Evolutionary conservation across 768 basidiomycete genomes (phyloP).

Genomic region (Gelatoporia subvermispora): DNA sequence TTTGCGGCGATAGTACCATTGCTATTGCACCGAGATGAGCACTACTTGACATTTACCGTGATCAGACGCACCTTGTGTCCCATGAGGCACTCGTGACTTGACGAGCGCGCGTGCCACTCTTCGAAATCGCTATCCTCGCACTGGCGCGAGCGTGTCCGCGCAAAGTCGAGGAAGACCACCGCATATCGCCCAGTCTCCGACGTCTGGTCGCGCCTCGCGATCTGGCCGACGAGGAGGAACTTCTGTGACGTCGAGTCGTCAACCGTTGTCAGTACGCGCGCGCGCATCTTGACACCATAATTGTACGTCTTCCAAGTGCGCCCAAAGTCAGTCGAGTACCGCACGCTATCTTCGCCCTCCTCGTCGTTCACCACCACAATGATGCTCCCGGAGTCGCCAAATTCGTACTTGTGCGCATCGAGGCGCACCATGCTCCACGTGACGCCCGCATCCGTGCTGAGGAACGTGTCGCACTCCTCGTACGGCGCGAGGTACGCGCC

Average conservation of each 20-base stretch:
- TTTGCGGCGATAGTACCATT: constrained; percentile 92
- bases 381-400: constrained; percentile 86
- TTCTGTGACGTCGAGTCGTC: constrained; percentile 97
- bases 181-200: constrained; percentile 57
- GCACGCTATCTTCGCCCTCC: constrained; percentile 57
- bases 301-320: constrained; percentile 71
- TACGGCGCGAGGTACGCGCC: constrained; percentile 67
- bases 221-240: constrained; percentile 82
- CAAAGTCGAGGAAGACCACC: constrained; percentile 80
- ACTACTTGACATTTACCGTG: neutral
- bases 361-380: constrained; percentile 85
- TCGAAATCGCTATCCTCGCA: constrained; percentile 76
- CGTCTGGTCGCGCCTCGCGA: constrained; percentile 55
- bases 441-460: constrained; percentile 85
- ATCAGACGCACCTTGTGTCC: constrained; percentile 63
- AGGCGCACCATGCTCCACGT: constrained; percentile 74
- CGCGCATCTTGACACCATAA: constrained; percentile 65
- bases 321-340: constrained; percentile 82
- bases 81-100: constrained; percentile 79
- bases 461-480: constrained; percentile 87
- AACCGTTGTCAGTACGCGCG: constrained; percentile 77
- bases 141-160: constrained; percentile 57
- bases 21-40: constrained; percentile 40
- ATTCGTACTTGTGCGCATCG: constrained; percentile 91
- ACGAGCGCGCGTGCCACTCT: constrained; percentile 76